phyloP scores from a whole-genome alignment of 257 asterid species.

The Gentiana dahurica region DNA sequence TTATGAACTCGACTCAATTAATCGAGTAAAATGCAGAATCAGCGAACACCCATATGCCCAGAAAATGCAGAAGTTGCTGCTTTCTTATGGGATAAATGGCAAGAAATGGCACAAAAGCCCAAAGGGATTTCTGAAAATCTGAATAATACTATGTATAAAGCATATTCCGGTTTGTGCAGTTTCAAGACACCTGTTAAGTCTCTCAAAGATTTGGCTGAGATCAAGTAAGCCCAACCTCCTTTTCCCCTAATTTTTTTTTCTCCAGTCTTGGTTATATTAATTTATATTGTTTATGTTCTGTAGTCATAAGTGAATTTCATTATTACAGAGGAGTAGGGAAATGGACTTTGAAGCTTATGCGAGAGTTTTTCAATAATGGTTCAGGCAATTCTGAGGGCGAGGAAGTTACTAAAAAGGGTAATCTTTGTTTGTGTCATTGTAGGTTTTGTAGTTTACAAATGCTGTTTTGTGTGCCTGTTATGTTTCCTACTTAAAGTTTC shows the following conservation, averaged over 20 bases:
- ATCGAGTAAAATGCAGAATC: conserved; percentile 30
- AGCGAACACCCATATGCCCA: conserved; percentile 34
- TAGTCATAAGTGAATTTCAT: background rate
- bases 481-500: too few relatives aligned
- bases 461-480: background rate
- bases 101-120: conserved; percentile 52
- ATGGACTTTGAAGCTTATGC: conserved; percentile 85
- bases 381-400: conserved; percentile 34
- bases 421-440: background rate
- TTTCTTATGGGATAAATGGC: conserved; percentile 51
- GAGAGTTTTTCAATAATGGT: conserved; percentile 49
- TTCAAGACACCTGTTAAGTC: conserved; percentile 45
- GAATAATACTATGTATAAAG: conserved; percentile 55
- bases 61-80: conserved; percentile 66
- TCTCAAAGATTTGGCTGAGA: conserved; percentile 56
- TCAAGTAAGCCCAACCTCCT: conserved; percentile 48
- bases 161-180: conserved; percentile 57
- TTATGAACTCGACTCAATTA: too few relatives aligned
- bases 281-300: background rate
- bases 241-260: background rate
- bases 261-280: background rate
- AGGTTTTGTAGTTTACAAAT: too few relatives aligned
- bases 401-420: conserved; percentile 39
- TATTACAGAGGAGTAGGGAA: conserved; percentile 73
- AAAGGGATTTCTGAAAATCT: conserved; percentile 77